phyloP scores from a whole-genome alignment of 129 eudicot species.

The Daucus carota region DH1_v3.0 NC_030383.2:44356001-44356500 shows the following conservation, averaged over 20 bases:
- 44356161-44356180: slow-evolving; percentile 74
- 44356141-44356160: slow-evolving; percentile 91
- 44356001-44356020: not conserved
- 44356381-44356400: slow-evolving; percentile 74
- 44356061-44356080: not conserved
- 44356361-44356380: slow-evolving; percentile 75
- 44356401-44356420: slow-evolving; percentile 66
- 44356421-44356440: slow-evolving; percentile 31
- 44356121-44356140: slow-evolving; percentile 84
- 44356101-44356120: slow-evolving; percentile 96
- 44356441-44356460: not conserved
- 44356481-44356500: not conserved
- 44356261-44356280: not conserved
- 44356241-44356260: not conserved
- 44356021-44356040: not conserved
- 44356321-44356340: slow-evolving; percentile 87
- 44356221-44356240: not conserved
- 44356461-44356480: not conserved
- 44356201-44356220: not conserved
- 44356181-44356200: slow-evolving; percentile 1
- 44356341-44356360: slow-evolving; percentile 78
- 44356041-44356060: not conserved
- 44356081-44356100: slow-evolving; percentile 24
- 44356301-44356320: slow-evolving; percentile 2
- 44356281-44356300: not conserved